Conservation (phyloP, 148 eudicot species). For the Rhododendron kiyosumense region DNA sequence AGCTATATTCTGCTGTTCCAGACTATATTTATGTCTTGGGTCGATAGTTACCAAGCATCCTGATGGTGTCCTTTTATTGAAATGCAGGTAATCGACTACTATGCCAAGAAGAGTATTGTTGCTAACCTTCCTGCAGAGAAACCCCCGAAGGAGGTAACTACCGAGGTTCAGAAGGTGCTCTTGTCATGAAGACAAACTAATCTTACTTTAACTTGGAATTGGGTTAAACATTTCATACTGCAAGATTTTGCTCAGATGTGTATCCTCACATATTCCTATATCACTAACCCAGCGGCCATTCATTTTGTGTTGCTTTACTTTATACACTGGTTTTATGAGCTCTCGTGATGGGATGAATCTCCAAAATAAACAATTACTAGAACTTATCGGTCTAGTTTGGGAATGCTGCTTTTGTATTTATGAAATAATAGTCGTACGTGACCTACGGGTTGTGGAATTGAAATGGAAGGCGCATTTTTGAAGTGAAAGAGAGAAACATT, state of each 20-base stretch:
- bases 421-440: too few species aligned
- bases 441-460: too few species aligned
- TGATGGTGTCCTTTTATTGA: neutral
- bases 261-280: neutral
- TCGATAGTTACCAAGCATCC: neutral
- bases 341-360: neutral
- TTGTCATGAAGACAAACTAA: slow-evolving; percentile 16
- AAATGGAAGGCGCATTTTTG: too few species aligned
- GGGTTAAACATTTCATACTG: slow-evolving; percentile 3
- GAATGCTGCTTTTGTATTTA: neutral
- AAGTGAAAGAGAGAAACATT: too few species aligned
- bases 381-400: neutral
- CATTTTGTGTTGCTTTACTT: neutral
- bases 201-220: neutral
- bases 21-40: neutral
- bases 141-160: slow-evolving; percentile 36
- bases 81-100: slow-evolving; percentile 62
- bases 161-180: slow-evolving; percentile 38
- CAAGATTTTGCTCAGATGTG: neutral
- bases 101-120: slow-evolving; percentile 54
- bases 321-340: neutral
- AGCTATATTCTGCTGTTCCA: neutral
- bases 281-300: neutral
- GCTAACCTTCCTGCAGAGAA: slow-evolving; percentile 79
- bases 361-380: neutral